Conservation (phyloP, 495 filamentous ascomycete species). For the Sphaerosporella brunnea region DNA sequence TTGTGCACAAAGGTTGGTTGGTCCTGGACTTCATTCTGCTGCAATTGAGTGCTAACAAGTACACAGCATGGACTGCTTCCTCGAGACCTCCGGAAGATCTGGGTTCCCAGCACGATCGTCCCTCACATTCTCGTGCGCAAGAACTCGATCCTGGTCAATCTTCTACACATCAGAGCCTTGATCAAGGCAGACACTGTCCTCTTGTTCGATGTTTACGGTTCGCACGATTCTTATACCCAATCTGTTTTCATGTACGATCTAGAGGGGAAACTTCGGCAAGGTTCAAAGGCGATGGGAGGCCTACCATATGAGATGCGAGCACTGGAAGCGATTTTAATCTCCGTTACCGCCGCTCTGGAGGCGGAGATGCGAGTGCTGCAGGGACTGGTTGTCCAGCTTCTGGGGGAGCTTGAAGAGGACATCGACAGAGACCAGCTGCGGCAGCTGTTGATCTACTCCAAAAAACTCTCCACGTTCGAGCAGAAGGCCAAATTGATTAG, state of each 20-base stretch:
- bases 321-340: constrained; percentile 63
- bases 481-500: constrained; percentile 89
- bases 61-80: constrained; percentile 79
- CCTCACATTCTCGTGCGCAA: constrained; percentile 91
- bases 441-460: constrained; percentile 77
- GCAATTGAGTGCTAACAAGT: constrained; percentile 25
- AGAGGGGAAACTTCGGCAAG: constrained; percentile 42
- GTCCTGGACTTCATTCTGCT: too few relatives aligned
- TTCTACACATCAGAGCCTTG: constrained; percentile 79
- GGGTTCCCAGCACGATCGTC: constrained; percentile 89
- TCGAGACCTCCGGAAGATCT: constrained; percentile 72
- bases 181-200: constrained; percentile 90
- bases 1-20: constrained; percentile 74
- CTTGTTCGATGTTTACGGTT: constrained; percentile 87
- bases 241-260: constrained; percentile 93
- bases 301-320: constrained; percentile 58
- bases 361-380: constrained; percentile 83
- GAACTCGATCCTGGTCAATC: constrained; percentile 82
- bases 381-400: constrained; percentile 73
- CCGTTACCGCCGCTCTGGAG: constrained; percentile 72
- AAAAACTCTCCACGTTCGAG: constrained; percentile 90
- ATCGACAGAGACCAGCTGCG: constrained; percentile 89
- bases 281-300: constrained; percentile 33
- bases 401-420: constrained; percentile 85
- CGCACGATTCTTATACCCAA: constrained; percentile 85